phyloP scores from a whole-genome alignment of 495 filamentous ascomycete species.

The Bombardia bombarda region DNA sequence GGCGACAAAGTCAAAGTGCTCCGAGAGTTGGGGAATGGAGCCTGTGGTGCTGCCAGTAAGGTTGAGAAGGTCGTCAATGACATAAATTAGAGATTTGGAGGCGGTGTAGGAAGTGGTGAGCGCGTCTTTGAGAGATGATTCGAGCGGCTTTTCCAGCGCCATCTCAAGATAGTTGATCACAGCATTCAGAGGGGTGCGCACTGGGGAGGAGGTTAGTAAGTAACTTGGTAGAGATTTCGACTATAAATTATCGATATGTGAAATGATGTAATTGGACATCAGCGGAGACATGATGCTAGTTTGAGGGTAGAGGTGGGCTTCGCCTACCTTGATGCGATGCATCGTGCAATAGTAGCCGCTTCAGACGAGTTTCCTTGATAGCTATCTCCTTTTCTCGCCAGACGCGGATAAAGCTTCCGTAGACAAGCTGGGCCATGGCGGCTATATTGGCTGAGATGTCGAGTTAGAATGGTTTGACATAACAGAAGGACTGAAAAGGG shows the following conservation, averaged over 20 bases:
- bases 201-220: conserved; percentile 34
- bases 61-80: conserved; percentile 82
- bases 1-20: conserved; percentile 56
- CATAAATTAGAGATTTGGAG: conserved; percentile 85
- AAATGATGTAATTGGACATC: no score
- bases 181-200: conserved; percentile 77
- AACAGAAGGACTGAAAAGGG: no score
- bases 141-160: conserved; percentile 66
- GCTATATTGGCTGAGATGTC: conserved; percentile 53
- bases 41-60: conserved; percentile 74
- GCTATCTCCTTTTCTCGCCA: conserved; percentile 68
- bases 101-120: conserved; percentile 73
- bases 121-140: conserved; percentile 66
- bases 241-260: no score
- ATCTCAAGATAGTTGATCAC: conserved; percentile 89
- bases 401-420: conserved; percentile 65
- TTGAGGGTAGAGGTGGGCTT: background rate
- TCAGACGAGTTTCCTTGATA: conserved; percentile 54
- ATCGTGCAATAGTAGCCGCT: conserved; percentile 66
- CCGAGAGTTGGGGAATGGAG: conserved; percentile 59
- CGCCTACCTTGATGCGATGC: conserved; percentile 52
- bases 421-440: conserved; percentile 72
- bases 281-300: background rate
- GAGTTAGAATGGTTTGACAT: conserved; percentile 3
- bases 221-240: background rate